These are phyloP conservation scores for Lipomyces sp. DNA, from an alignment of 805 yeast species.

Conservation along the genomic window DNA sequence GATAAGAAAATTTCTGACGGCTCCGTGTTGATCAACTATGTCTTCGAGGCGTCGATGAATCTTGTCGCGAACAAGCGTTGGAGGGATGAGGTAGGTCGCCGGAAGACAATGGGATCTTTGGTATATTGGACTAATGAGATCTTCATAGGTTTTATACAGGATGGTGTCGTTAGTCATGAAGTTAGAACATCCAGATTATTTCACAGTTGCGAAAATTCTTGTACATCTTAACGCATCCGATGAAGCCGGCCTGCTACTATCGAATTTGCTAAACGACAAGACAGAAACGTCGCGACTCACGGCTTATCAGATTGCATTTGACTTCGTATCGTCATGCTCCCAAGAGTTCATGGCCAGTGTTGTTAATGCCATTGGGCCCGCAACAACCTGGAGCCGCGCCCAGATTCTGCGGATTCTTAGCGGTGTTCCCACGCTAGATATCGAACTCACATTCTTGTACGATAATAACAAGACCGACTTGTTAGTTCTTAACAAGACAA, in stretches of 20 bases:
- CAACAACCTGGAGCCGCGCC: conserved; percentile 27
- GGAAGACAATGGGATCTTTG: too few species aligned
- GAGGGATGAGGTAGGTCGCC: conserved; percentile 50
- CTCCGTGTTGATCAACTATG: conserved; percentile 62
- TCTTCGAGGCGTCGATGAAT: conserved; percentile 62
- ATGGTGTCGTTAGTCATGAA: conserved; percentile 59
- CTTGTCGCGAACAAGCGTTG: conserved; percentile 64
- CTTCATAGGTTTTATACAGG: conserved; percentile 44
- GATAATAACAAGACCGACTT: conserved; percentile 85
- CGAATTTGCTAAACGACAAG: conserved; percentile 48
- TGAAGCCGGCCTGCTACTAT: conserved; percentile 67
- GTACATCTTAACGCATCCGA: conserved; percentile 78
- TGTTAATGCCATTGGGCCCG: conserved; percentile 39
- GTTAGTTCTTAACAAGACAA: conserved; percentile 75
- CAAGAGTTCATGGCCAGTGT: conserved; percentile 73
- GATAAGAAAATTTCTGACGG: conserved; percentile 45
- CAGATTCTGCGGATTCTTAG: conserved; percentile 67
- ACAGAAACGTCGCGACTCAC: conserved; percentile 49
- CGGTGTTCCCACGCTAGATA: conserved; percentile 93
- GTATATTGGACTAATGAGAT: not conserved
- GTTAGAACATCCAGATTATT: conserved; percentile 70
- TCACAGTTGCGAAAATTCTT: conserved; percentile 76
- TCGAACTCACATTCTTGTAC: conserved; percentile 80
- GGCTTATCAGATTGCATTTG: conserved; percentile 93
- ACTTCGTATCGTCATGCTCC: conserved; percentile 84